A percentile compares a stretch with the other conserved stretches of the same genome.
Evolutionary conservation across 139 green algal genomes (phyloP).

Genomic region (Trebouxia sp.): DNA sequence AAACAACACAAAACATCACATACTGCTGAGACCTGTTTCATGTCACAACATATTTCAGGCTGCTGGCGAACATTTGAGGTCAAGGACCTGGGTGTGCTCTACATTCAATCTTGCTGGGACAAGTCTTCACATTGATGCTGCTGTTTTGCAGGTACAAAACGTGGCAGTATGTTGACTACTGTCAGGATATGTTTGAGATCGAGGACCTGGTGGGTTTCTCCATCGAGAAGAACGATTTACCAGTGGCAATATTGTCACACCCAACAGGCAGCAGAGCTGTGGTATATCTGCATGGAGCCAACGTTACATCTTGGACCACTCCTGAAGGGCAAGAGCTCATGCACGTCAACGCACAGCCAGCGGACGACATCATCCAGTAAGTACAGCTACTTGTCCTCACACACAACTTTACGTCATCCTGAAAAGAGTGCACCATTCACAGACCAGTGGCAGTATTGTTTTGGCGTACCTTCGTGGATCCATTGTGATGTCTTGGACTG

Average conservation of each 20-base stretch:
- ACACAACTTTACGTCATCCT: background rate
- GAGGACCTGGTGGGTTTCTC: slow-evolving; percentile 36
- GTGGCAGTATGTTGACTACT: slow-evolving; percentile 46
- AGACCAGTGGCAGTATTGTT: background rate
- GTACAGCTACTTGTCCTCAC: background rate
- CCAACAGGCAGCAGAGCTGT: slow-evolving; percentile 32
- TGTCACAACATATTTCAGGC: too few relatives aligned
- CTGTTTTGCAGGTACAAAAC: background rate
- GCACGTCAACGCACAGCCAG: slow-evolving; percentile 31
- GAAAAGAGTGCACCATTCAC: background rate
- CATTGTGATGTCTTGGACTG: too few relatives aligned
- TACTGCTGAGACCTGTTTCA: too few relatives aligned
- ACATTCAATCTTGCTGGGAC: too few relatives aligned
- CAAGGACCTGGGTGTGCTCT: too few relatives aligned
- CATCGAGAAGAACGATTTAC: slow-evolving; percentile 26
- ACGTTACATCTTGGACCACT: slow-evolving; percentile 42
- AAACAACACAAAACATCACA: too few relatives aligned
- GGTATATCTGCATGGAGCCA: slow-evolving; percentile 49
- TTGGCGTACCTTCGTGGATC: too few relatives aligned
- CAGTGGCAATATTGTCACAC: slow-evolving; percentile 42
- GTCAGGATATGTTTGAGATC: slow-evolving; percentile 39
- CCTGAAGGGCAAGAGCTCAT: slow-evolving; percentile 45
- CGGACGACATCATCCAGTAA: slow-evolving; percentile 46
- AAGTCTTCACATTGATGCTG: too few relatives aligned
- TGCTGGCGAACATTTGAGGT: too few relatives aligned